Evolutionary conservation across 2,329 filamentous ascomycete species (phyloP).

Genomic region (Neopestalotiopsis sp.): DNA sequence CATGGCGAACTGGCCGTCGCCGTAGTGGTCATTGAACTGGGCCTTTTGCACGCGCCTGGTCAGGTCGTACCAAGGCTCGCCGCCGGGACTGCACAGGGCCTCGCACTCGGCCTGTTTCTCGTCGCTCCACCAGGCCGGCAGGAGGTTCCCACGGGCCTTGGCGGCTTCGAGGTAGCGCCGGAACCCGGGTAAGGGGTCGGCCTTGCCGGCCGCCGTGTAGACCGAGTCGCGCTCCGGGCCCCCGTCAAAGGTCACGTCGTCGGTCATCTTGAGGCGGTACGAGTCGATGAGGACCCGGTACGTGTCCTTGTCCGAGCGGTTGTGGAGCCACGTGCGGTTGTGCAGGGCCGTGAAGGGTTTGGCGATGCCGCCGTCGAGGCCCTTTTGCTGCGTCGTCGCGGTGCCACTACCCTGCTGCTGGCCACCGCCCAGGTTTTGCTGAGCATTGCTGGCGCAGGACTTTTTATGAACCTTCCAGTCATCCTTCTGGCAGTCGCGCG

Average conservation of each 20-base stretch:
- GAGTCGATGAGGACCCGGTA: conserved; percentile 53
- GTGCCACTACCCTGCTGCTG: too few species aligned
- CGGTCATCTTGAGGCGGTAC: conserved; percentile 53
- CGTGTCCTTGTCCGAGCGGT: conserved; percentile 48
- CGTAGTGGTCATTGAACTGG: conserved; percentile 48
- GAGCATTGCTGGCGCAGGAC: conserved; percentile 22
- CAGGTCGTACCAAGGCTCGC: conserved; percentile 36
- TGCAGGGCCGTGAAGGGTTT: conserved; percentile 48
- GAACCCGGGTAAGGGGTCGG: conserved; percentile 39
- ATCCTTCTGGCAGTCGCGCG: conserved; percentile 26
- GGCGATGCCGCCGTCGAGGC: conserved; percentile 35
- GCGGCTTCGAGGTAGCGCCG: conserved; percentile 40
- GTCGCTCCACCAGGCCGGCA: conserved; percentile 52
- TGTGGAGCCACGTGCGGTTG: conserved; percentile 48
- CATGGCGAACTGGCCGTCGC: conserved; percentile 50
- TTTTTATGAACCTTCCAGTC: conserved; percentile 30
- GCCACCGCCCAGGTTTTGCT: background rate
- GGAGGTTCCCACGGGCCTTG: conserved; percentile 32
- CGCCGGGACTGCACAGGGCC: conserved; percentile 34
- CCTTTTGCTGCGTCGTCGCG: conserved; percentile 23
- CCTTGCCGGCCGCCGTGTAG: conserved; percentile 28
- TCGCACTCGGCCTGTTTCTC: conserved; percentile 46
- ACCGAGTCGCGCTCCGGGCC: conserved; percentile 34
- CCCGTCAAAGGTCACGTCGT: conserved; percentile 37
- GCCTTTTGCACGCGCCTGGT: conserved; percentile 35